Percentiles rank a stretch among this genome's conserved stretches.
These are phyloP conservation scores for Backusella sp. DNA, from an alignment of 192 early-diverging fungal species.

Conservation along the genomic window DNA sequence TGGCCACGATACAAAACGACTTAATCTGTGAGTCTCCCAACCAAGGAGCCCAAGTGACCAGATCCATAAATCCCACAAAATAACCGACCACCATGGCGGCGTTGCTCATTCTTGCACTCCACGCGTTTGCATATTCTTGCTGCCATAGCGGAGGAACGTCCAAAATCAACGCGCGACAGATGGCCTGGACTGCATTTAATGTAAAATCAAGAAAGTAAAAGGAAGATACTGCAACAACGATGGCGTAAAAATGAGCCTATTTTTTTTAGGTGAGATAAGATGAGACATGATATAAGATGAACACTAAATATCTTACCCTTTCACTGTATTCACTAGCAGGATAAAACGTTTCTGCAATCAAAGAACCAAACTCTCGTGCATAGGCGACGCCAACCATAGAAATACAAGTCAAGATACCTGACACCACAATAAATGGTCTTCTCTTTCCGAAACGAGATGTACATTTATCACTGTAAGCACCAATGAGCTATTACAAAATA, in stretches of 20 bases:
- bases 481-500: constrained; percentile 70
- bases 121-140: constrained; percentile 82
- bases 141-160: constrained; percentile 79
- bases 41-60: constrained; percentile 62
- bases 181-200: constrained; percentile 87
- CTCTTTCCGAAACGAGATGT: constrained; percentile 74
- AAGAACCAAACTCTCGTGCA: constrained; percentile 60
- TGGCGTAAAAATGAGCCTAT: constrained; percentile 39
- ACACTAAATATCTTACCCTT: background rate
- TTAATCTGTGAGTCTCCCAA: constrained; percentile 81
- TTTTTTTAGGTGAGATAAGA: background rate
- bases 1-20: constrained; percentile 76
- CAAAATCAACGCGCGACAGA: constrained; percentile 82
- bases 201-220: constrained; percentile 95
- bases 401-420: constrained; percentile 59
- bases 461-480: constrained; percentile 79
- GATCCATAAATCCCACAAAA: constrained; percentile 82
- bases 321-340: background rate
- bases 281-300: background rate
- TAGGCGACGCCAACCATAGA: constrained; percentile 77
- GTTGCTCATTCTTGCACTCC: constrained; percentile 86
- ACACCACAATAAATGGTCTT: constrained; percentile 81
- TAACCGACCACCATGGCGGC: constrained; percentile 84
- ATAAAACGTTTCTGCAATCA: background rate
- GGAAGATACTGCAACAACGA: constrained; percentile 70